Conservation (phyloP, 2,329 filamentous ascomycete genomes). For the Colletotrichum sojae region DNA sequence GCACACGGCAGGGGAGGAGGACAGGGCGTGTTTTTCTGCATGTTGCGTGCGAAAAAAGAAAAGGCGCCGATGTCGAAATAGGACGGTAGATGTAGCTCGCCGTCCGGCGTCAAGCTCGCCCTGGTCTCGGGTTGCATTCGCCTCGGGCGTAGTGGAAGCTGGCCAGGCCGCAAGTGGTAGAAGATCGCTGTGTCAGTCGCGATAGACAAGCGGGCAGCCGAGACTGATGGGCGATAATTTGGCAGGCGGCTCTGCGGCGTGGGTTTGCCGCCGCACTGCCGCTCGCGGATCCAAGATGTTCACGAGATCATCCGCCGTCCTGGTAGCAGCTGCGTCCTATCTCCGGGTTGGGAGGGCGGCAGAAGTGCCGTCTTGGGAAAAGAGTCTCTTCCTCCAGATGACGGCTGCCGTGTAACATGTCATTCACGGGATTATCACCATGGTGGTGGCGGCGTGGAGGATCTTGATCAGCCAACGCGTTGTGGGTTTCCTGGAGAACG, state of each 20-base stretch:
- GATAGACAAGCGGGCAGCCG: not conserved
- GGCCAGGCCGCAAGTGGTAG: not conserved
- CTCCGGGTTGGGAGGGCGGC: not conserved
- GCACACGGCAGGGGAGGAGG: not conserved
- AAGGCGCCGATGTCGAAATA: not conserved
- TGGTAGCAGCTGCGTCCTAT: not conserved
- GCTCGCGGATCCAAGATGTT: not conserved
- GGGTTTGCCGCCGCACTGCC: not conserved
- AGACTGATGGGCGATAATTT: not conserved
- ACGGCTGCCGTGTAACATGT: slow-evolving; percentile 16
- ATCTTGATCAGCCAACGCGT: slow-evolving; percentile 24
- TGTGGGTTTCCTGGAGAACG: slow-evolving; percentile 27
- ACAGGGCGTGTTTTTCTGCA: too few species aligned
- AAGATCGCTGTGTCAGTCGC: not conserved
- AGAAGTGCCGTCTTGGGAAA: not conserved
- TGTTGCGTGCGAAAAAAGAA: too few species aligned
- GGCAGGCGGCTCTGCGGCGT: slow-evolving; percentile 6
- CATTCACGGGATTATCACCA: not conserved
- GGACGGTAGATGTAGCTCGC: not conserved
- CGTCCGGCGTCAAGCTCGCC: not conserved
- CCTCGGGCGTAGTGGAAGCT: not conserved
- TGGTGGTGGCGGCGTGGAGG: slow-evolving; percentile 23
- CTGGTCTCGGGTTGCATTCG: not conserved
- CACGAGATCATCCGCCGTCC: slow-evolving; percentile 3
- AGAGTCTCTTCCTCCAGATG: not conserved